Conservation (phyloP, 768 basidiomycete genomes). For the Cystobasidium onofrii region DNA sequence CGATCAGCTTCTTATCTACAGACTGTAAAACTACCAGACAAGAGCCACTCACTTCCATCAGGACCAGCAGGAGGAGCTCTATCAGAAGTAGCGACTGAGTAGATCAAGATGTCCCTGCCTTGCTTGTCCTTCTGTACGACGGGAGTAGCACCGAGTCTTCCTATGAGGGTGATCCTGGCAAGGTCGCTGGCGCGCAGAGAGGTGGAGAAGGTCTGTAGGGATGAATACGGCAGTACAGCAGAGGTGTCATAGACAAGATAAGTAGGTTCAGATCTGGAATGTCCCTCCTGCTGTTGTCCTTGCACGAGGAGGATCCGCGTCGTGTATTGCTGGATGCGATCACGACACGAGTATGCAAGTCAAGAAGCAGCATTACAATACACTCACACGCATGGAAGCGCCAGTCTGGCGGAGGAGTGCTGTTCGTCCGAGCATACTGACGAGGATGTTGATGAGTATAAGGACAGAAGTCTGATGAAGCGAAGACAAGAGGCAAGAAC, state of each 20-base stretch:
- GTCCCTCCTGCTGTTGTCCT: neutral
- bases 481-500: neutral
- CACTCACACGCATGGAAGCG: neutral
- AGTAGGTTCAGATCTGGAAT: neutral
- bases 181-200: slow-evolving; percentile 51
- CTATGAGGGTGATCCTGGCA: slow-evolving; percentile 68
- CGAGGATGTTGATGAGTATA: neutral
- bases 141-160: slow-evolving; percentile 64
- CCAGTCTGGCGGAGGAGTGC: neutral
- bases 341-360: neutral
- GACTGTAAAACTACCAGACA: neutral
- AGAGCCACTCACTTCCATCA: slow-evolving; percentile 4
- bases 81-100: slow-evolving; percentile 65
- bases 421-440: slow-evolving; percentile 3
- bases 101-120: slow-evolving; percentile 75
- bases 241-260: neutral
- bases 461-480: neutral
- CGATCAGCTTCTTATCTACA: neutral
- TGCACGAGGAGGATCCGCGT: neutral
- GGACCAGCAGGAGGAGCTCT: neutral
- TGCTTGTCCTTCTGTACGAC: slow-evolving; percentile 61
- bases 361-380: neutral
- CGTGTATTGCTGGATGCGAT: neutral
- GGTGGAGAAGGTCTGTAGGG: slow-evolving; percentile 20
- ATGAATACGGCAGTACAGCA: no score